Conservation (phyloP, 139 green algal species). For the Volvox africanus region DNA sequence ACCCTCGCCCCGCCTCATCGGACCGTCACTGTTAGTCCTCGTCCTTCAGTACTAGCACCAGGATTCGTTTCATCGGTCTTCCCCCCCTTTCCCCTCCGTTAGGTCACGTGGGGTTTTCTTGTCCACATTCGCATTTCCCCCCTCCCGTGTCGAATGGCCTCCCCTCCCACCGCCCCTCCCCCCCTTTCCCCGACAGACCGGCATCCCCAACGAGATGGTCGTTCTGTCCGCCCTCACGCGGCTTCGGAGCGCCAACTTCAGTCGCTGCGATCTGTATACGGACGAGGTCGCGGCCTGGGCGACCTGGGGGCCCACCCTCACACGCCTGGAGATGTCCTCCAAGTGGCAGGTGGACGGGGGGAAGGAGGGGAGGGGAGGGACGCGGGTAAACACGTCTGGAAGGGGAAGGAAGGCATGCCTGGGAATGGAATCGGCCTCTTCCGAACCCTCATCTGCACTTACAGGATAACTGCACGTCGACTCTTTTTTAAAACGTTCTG, state of each 20-base stretch:
- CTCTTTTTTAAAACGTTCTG: too few relatives aligned
- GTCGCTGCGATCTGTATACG: not conserved
- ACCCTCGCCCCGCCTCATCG: too few relatives aligned
- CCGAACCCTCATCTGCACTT: too few relatives aligned
- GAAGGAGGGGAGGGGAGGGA: not conserved
- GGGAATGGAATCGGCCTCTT: too few relatives aligned
- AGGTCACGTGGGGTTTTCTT: too few relatives aligned
- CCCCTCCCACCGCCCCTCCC: not conserved
- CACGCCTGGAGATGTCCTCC: constrained; percentile 8
- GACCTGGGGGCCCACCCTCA: constrained; percentile 18
- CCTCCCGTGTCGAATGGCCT: not conserved
- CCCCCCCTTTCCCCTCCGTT: too few relatives aligned
- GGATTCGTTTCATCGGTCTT: too few relatives aligned
- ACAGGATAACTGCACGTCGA: too few relatives aligned
- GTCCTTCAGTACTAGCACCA: too few relatives aligned
- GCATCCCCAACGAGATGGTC: constrained; percentile 38
- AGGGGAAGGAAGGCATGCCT: too few relatives aligned
- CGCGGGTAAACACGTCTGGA: not conserved
- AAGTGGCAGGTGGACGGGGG: not conserved
- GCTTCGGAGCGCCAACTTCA: not conserved
- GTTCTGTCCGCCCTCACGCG: constrained; percentile 12
- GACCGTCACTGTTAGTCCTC: too few relatives aligned
- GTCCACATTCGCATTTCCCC: not conserved
- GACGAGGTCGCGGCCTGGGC: constrained; percentile 42
- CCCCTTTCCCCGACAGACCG: not conserved